A percentile compares a stretch with the other conserved stretches of the same genome.
Conservation (phyloP, 129 eudicot genomes). For the Kitagawia praeruptora region DNA sequence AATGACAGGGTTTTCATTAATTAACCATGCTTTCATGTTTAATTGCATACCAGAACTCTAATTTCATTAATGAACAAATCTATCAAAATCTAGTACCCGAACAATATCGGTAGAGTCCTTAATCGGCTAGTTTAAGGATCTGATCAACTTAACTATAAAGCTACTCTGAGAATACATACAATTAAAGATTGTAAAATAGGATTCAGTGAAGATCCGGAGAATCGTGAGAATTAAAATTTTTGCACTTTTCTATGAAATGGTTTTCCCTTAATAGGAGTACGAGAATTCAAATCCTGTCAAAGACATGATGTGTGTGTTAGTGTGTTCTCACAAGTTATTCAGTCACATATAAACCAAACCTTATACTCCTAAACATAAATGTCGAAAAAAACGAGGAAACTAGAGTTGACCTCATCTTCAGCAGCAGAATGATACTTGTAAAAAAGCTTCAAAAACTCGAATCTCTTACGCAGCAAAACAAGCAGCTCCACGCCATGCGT, state of each 20-base stretch:
- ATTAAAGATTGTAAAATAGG: neutral
- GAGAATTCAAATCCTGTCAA: too few species aligned
- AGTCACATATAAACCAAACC: neutral
- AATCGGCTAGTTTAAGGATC: neutral
- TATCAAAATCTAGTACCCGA: neutral
- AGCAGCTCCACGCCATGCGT: constrained; percentile 19
- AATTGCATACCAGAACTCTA: neutral
- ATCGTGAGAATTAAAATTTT: neutral
- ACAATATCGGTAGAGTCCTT: neutral
- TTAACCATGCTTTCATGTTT: neutral
- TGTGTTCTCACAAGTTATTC: neutral
- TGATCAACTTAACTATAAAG: too few species aligned
- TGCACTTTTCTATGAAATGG: too few species aligned
- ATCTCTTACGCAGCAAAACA: constrained; percentile 41
- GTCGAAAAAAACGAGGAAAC: neutral
- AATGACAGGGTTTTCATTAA: too few species aligned
- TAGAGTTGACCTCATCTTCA: constrained; percentile 71
- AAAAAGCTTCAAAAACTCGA: constrained; percentile 68
- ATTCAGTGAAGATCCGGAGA: neutral
- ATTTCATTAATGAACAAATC: neutral
- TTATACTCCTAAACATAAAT: neutral
- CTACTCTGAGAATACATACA: too few species aligned
- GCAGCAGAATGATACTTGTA: constrained; percentile 68
- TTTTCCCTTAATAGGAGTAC: neutral
- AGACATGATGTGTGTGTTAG: too few species aligned